A percentile compares a stretch with the other conserved stretches of the same genome.
Evolutionary conservation across 2,329 filamentous ascomycete species (phyloP).

Genomic region (Gremmenia infestans): DNA sequence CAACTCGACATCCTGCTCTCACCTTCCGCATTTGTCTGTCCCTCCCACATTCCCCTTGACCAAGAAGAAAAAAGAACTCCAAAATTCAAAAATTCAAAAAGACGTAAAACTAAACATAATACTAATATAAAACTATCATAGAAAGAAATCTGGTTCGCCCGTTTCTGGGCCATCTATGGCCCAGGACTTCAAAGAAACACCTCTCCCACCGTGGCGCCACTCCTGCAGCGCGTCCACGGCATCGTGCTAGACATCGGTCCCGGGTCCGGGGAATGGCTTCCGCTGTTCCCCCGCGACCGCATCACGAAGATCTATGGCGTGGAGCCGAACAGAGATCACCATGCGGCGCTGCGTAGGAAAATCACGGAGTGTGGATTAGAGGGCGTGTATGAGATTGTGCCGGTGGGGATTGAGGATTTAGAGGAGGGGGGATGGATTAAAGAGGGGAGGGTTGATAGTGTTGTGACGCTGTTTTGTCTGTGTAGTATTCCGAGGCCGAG

Average conservation of each 20-base stretch:
- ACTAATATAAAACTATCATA: conserved; percentile 33
- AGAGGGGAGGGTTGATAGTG: conserved; percentile 30
- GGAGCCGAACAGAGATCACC: conserved; percentile 55
- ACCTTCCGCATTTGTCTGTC: conserved; percentile 29
- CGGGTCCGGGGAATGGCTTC: conserved; percentile 58
- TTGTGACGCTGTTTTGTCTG: conserved; percentile 28
- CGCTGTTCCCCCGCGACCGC: conserved; percentile 38
- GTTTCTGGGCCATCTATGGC: conserved; percentile 54
- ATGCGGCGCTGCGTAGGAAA: conserved; percentile 41
- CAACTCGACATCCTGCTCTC: conserved; percentile 38
- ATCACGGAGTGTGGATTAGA: conserved; percentile 49
- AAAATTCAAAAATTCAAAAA: too few relatives aligned
- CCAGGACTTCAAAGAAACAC: conserved; percentile 43
- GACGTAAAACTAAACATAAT: conserved; percentile 32
- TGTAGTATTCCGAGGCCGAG: conserved; percentile 23
- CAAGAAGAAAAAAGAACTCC: too few relatives aligned
- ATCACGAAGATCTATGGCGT: conserved; percentile 52
- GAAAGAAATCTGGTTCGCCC: conserved; percentile 50
- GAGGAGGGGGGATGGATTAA: conserved; percentile 38
- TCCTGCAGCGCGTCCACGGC: conserved; percentile 18
- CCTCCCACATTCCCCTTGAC: conserved; percentile 5
- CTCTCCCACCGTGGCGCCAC: conserved; percentile 42
- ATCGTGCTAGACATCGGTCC: conserved; percentile 52
- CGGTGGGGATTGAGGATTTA: conserved; percentile 57
- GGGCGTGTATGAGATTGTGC: conserved; percentile 56